phyloP scores from a whole-genome alignment of 192 early-diverging fungal genomes.

The Linnemannia exigua region DNA sequence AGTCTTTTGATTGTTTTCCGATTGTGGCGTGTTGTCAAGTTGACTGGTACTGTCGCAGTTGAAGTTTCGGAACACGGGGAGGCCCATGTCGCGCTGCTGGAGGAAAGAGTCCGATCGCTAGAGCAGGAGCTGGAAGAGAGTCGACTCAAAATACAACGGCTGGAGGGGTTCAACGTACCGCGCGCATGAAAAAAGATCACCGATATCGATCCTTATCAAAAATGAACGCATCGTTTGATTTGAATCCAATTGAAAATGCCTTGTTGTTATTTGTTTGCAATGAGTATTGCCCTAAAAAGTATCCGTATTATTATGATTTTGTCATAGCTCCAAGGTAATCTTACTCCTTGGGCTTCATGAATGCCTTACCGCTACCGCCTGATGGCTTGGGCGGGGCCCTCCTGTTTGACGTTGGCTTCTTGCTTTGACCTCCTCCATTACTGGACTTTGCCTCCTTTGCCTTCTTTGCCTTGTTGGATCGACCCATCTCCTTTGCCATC shows the following conservation, averaged over 20 bases:
- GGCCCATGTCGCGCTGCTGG: background rate
- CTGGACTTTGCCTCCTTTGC: conserved; percentile 22
- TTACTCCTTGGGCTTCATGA: conserved; percentile 32
- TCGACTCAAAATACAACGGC: background rate
- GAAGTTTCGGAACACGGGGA: conserved; percentile 50
- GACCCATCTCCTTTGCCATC: conserved; percentile 35
- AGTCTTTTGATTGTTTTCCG: conserved; percentile 65
- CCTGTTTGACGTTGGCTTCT: conserved; percentile 25
- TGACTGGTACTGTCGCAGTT: conserved; percentile 59
- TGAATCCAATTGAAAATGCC: background rate
- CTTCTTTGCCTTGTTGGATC: conserved; percentile 33
- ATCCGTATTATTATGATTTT: background rate
- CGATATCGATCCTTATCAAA: background rate
- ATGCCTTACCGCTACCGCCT: background rate
- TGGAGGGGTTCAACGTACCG: background rate
- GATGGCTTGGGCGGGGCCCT: conserved; percentile 30
- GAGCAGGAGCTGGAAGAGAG: conserved; percentile 12
- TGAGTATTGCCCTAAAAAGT: background rate
- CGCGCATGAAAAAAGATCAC: background rate
- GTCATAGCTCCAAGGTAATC: background rate
- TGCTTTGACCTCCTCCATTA: background rate
- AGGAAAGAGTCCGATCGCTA: background rate
- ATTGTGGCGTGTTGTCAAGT: conserved; percentile 68
- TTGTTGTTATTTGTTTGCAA: background rate
- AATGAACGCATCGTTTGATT: background rate